Evolutionary conservation across 805 yeast genomes (phyloP), one percentile per base, ranked within the genome.

Genomic region (Saccharomycopsis sp.): DNA sequence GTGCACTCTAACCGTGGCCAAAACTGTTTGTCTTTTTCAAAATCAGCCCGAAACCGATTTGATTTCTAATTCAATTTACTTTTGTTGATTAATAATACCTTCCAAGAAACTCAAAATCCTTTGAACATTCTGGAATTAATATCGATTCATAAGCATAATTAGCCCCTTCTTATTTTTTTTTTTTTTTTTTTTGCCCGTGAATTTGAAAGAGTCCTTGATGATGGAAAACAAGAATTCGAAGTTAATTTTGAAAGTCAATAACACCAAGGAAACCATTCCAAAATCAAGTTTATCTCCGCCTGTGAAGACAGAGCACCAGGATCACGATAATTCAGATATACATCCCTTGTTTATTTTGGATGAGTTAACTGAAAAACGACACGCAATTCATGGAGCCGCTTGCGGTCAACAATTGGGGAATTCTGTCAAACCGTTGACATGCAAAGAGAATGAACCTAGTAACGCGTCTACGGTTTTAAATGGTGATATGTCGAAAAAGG

Each of bases 331-430:
- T 17, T 17, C 41, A 20, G 43, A 45, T 24, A 23, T 40, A 3
- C 49, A 48, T 31, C 51, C 51, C 6, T 20, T 31, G 43, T 48
- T 48, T 40, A n/a, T 48, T 3, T 37, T 48, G 23, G 51, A 48
- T 29, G 46, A 44, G 28, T 14, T 41, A 7, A 39, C 31, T 11
- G 49, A 48, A 29, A 44, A 41, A 20, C 13, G 51, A 33, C 48
- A 48, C 11, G 51, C 51, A 13, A 35, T 41, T 23, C 51, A 48
- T 29, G 51, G 51, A 4, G 48, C 42, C 6, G 43, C 39, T n/a
- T 20, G 43, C 21, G 33, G 36, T 38, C 31, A 28, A 16, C 16
- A 40, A 4, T 38, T 29, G 9, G 42, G 38, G 14, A 21, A 32
- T 11, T 11, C 19, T 3, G 38, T 47, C n/a, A 40, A 38, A 28